Percentiles rank a stretch among this genome's conserved stretches.
phyloP scores from a whole-genome alignment of 345 rosid species.

The Aquilaria sinensis region DNA sequence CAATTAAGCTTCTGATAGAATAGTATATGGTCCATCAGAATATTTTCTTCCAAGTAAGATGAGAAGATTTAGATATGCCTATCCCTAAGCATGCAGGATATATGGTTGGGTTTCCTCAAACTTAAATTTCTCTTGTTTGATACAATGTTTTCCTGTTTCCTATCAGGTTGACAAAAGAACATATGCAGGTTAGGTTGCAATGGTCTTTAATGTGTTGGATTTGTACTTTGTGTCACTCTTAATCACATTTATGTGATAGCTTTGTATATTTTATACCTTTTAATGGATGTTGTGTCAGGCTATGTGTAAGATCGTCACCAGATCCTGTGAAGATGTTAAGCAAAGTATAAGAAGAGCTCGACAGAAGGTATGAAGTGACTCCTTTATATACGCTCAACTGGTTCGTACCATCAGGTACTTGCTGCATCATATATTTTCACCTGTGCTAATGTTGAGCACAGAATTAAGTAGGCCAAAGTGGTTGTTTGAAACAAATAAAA shows the following conservation, averaged over 20 bases:
- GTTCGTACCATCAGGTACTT: background rate
- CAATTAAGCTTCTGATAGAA: too few relatives aligned
- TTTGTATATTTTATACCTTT: background rate
- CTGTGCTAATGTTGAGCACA: too few relatives aligned
- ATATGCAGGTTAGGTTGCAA: conserved; percentile 53
- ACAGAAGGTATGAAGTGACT: conserved; percentile 54
- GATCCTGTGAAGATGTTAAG: conserved; percentile 84
- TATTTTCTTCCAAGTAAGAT: too few relatives aligned
- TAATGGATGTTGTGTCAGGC: conserved; percentile 39
- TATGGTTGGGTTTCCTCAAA: too few relatives aligned
- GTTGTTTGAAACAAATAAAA: background rate
- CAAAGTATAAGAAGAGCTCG: conserved; percentile 91
- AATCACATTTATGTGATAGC: background rate
- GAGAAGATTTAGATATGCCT: too few relatives aligned
- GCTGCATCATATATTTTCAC: too few relatives aligned
- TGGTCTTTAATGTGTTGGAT: background rate
- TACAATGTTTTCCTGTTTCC: conserved; percentile 9
- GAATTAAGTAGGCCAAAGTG: too few relatives aligned
- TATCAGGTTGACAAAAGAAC: conserved; percentile 90
- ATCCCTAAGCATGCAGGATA: too few relatives aligned
- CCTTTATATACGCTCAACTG: background rate
- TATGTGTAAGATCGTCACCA: conserved; percentile 79
- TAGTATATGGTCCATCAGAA: too few relatives aligned
- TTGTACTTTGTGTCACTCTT: background rate
- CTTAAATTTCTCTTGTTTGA: conserved; percentile 7